A percentile compares a stretch with the other conserved stretches of the same genome.
Conservation (phyloP, 73 alveolate genomes). For the Paramecium caudatum region DNA sequence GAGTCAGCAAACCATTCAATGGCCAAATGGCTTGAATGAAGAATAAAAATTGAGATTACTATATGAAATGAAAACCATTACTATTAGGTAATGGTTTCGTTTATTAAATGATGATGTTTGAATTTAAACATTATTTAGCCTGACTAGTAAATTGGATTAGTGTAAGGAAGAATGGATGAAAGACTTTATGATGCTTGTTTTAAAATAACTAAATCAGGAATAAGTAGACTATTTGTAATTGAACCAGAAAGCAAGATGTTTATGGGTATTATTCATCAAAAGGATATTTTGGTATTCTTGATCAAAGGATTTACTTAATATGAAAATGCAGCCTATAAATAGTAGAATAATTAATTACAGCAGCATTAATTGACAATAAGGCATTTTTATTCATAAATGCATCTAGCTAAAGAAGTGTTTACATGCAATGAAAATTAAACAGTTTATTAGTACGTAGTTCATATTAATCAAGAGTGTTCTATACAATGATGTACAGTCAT, state of each 20-base stretch:
- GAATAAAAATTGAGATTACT: conserved; percentile 4
- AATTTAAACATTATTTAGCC: neutral
- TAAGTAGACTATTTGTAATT: conserved; percentile 1
- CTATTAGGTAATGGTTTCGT: conserved; percentile 47
- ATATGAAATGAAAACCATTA: conserved; percentile 12
- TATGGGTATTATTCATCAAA: conserved; percentile 18
- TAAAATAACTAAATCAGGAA: neutral
- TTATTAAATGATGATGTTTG: conserved; percentile 39
- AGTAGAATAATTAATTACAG: neutral
- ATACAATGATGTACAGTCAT: conserved; percentile 37
- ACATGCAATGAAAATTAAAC: conserved; percentile 15
- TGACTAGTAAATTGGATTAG: neutral
- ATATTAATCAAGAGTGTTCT: conserved; percentile 35
- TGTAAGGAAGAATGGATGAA: conserved; percentile 40
- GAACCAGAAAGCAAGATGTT: conserved; percentile 54
- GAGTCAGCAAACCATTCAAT: neutral
- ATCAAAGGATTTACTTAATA: conserved; percentile 59
- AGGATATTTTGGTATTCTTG: conserved; percentile 22
- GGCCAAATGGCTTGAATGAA: neutral
- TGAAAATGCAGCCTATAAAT: neutral
- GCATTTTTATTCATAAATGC: neutral
- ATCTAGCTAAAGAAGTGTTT: neutral
- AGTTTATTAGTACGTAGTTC: neutral
- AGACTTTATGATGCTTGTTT: conserved; percentile 49
- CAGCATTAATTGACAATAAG: conserved; percentile 34